A percentile compares a stretch with the other conserved stretches of the same genome.
phyloP scores from a whole-genome alignment of 75 land plant species.

The Picea sitchensis region DNA sequence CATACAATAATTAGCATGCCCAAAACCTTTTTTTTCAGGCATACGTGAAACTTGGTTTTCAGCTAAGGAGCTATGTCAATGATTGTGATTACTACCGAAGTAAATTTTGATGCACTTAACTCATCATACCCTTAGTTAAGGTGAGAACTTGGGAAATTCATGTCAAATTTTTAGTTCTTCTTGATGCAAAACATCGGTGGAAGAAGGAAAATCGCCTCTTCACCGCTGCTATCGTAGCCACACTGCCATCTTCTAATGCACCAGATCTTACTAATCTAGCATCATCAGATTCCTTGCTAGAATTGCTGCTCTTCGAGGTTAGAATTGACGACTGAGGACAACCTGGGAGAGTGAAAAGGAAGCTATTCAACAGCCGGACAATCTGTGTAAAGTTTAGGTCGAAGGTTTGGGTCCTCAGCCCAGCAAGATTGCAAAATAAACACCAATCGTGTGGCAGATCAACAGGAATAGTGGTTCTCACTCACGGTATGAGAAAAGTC shows the following conservation, averaged over 20 bases:
- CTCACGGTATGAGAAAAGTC: constrained; percentile 4
- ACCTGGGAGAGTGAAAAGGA: constrained; percentile 23
- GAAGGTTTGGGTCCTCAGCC: constrained; percentile 52
- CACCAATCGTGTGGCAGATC: constrained; percentile 33
- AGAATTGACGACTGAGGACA: not conserved
- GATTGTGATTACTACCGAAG: not conserved
- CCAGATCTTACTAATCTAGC: not conserved
- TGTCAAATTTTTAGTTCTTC: no score
- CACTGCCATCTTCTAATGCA: not conserved
- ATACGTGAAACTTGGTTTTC: no score
- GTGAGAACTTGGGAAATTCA: no score
- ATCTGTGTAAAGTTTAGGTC: constrained; percentile 58
- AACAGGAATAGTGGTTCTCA: constrained; percentile 46
- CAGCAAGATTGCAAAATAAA: constrained; percentile 66
- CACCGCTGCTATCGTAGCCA: not conserved
- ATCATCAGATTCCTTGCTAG: not conserved
- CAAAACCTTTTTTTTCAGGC: not conserved
- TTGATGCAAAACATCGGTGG: not conserved
- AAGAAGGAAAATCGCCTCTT: not conserved
- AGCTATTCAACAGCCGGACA: constrained; percentile 34
- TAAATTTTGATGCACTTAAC: not conserved
- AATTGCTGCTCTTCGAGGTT: not conserved
- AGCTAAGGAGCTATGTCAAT: no score
- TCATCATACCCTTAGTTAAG: not conserved
- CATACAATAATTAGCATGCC: not conserved